phyloP scores from a whole-genome alignment of 2,329 filamentous ascomycete species.

The Aspergillus pseudonomiae region DNA sequence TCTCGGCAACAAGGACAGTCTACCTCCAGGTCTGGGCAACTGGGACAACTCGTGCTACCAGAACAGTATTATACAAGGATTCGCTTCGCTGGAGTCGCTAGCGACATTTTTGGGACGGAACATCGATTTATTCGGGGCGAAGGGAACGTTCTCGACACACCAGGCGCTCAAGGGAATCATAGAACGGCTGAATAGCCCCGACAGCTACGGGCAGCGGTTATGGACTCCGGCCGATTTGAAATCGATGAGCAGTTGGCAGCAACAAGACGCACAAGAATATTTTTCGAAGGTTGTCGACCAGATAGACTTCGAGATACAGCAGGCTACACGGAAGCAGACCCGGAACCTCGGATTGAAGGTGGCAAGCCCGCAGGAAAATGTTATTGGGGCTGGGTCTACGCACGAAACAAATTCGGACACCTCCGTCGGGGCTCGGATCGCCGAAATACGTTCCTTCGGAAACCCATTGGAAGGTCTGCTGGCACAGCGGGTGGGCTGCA shows the following conservation, averaged over 20 bases:
- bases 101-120: conserved; percentile 64
- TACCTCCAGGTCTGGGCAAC: conserved; percentile 74
- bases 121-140: conserved; percentile 38
- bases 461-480: conserved; percentile 87
- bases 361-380: conserved; percentile 37
- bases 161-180: conserved; percentile 67
- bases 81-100: conserved; percentile 75
- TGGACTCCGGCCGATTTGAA: conserved; percentile 84
- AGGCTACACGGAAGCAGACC: conserved; percentile 50
- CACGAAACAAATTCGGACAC: conserved; percentile 19
- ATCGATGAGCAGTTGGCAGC: conserved; percentile 91
- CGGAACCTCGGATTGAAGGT: conserved; percentile 47
- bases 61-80: conserved; percentile 87
- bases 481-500: conserved; percentile 87
- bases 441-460: conserved; percentile 42
- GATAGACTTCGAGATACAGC: conserved; percentile 74
- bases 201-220: conserved; percentile 73
- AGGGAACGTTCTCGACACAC: conserved; percentile 50
- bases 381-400: conserved; percentile 28
- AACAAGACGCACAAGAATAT: conserved; percentile 98
- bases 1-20: conserved; percentile 36
- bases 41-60: conserved; percentile 97
- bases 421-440: conserved; percentile 16
- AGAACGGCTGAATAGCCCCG: conserved; percentile 67
- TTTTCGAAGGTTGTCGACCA: conserved; percentile 87